Evolutionary conservation across 139 green algal species (phyloP).

Genomic region (Closterium sp.): DNA sequence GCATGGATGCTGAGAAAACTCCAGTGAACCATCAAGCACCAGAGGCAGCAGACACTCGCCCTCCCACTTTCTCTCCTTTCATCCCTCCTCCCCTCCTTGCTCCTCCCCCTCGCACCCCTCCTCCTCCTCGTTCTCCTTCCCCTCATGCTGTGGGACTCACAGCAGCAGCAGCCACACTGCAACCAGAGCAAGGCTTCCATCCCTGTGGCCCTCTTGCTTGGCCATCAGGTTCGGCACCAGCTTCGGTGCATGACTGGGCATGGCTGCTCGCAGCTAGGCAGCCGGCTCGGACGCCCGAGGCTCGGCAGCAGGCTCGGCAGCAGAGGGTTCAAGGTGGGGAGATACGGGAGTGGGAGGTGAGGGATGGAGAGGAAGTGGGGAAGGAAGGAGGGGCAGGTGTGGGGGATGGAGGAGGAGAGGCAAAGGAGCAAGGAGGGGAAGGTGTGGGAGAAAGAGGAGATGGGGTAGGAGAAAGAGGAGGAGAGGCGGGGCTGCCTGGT

Average conservation of each 20-base stretch:
- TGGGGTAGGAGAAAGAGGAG: too few species aligned
- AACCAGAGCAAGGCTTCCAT: neutral
- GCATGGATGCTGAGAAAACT: neutral
- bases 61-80: neutral
- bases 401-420: too few species aligned
- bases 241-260: neutral
- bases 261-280: neutral
- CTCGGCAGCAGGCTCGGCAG: too few species aligned
- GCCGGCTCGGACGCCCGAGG: too few species aligned
- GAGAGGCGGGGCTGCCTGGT: neutral
- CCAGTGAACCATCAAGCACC: neutral
- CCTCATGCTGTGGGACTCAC: too few species aligned
- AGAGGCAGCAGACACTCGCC: neutral
- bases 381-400: too few species aligned
- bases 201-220: neutral
- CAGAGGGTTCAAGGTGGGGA: too few species aligned
- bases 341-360: too few species aligned
- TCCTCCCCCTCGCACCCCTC: neutral
- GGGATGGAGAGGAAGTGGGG: too few species aligned
- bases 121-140: too few species aligned
- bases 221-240: neutral
- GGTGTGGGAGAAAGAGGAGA: too few species aligned
- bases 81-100: neutral
- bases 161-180: neutral
- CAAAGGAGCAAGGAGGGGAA: too few species aligned